Evolutionary conservation across 2,329 filamentous ascomycete species (phyloP), one percentile per base, ranked within the genome.

Genomic region (Aurifilum marmelostoma): DNA sequence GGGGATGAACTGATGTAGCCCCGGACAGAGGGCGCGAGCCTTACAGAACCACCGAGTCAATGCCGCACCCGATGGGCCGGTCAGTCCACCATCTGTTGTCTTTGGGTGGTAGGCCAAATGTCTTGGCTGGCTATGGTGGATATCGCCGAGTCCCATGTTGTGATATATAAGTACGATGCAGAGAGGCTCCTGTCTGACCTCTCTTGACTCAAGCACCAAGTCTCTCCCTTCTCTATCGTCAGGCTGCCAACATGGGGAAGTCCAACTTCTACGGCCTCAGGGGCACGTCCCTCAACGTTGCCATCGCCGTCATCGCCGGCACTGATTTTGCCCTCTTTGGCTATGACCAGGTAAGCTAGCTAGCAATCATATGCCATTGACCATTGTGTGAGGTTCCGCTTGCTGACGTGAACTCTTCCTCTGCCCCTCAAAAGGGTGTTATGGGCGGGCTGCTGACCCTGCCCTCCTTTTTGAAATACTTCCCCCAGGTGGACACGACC

Each of bases 301-400:
- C 70, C 41, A 71, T 71, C 27, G 70, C 70, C 16, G 34, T 70
- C 50, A 70, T 71, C 24, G 70, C 70, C 7, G 70, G 70, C 58
- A 68, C 64, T 34, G 70, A 71, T 50, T 71, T 71, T n/a, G 70
- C 70, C 27, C 70, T 71, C 29, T 71, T 71, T 34, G 70, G 68
- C 24, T 71, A 71, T 52, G 70, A 71, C 27, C 70, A 71, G 65
- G 70, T 71, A 24, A 18, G 39, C 32, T 41, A n/a, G n/a, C 52
- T 41, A n/a, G n/a, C 52, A 27, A 14, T 29, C 34, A 34, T 4
- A n/a, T 32, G 14, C 27, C 24, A 1, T 6, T 29, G 14, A 39
- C 29, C 8, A 54, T 43, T 2, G 29, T 43, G 3, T 5, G 12
- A 27, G 50, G 8, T 34, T 14, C 18, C 3, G 2, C 9, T 27